Evolutionary conservation across 306 rosid genomes (phyloP), one percentile per base, ranked within the genome.

Genomic region (Castanea sativa): DNA sequence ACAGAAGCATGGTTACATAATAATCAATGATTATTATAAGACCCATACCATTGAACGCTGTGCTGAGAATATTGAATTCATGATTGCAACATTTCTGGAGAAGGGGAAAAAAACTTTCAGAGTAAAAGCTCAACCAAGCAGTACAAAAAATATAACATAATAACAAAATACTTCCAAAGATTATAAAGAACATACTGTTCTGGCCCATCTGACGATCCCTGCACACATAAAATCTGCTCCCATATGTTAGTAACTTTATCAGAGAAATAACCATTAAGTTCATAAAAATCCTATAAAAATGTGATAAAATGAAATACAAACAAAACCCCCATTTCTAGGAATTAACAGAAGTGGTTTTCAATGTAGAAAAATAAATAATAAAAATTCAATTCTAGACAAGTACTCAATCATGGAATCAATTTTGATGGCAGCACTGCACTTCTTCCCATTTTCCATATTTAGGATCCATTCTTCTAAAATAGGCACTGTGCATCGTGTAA

Each of bases 21-120:
- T 49, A 49, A 49, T 49, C 16, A 10, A 49, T 49, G 53, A 49
- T 49, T 49, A 49, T 49, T 49, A 49, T 49, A 12, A 10, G 15
- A 12, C 4, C 15, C 53, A 2, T 49, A 49, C 99, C 79, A 80
- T 65, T 20, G 97, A 95, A 67, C 83, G 96, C 76, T 95, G 97
- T 23, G 99, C 99, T 80, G 98, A 95, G 78, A 95, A 93, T 83
- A 95, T 95, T 55, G 98, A 76, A 88, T 95, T 95, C 99, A 93
- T 91, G 83, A 91, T 87, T 77, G 99, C 98, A 73, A 95, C 99
- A 79, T 95, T 90, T 89, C 97, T 95, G 96, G 77, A 90, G 84
- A 79, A 33, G 63, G 85, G 78, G 27, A 43, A 21, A 55, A 60
- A 57, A 32, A 80, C 59, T 29, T 76, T 80, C 38, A 27, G 75